A percentile compares a stretch with the other conserved stretches of the same genome.
These are phyloP conservation scores for Starmerella gropengiesseri DNA, from an alignment of 805 yeast species.

Conservation along the genomic window DNA sequence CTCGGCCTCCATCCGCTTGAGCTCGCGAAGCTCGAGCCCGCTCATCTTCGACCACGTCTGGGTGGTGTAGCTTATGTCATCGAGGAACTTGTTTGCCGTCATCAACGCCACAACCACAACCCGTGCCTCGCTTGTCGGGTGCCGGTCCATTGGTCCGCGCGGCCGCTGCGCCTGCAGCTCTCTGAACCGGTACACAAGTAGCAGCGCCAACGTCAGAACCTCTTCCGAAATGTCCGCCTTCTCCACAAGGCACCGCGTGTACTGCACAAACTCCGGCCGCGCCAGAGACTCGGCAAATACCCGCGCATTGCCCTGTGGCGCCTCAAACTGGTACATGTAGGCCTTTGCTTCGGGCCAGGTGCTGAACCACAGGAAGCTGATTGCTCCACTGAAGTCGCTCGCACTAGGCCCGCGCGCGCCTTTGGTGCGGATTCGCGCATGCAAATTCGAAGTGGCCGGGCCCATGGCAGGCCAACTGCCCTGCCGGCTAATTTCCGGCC, in stretches of 20 bases:
- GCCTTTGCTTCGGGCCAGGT: slow-evolving; percentile 6
- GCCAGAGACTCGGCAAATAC: neutral
- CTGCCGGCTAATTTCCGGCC: no score
- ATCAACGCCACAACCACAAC: slow-evolving; percentile 53
- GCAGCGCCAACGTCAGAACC: slow-evolving; percentile 28
- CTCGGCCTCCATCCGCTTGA: slow-evolving; percentile 55
- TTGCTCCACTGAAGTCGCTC: slow-evolving; percentile 15
- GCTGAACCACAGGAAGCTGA: slow-evolving; percentile 16
- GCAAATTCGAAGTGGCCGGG: neutral
- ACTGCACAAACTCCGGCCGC: slow-evolving; percentile 23
- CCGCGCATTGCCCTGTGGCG: neutral
- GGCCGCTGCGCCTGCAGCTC: slow-evolving; percentile 12
- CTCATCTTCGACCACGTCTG: slow-evolving; percentile 88
- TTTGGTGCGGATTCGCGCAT: slow-evolving; percentile 2
- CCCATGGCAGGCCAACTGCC: neutral
- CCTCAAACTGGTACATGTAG: neutral
- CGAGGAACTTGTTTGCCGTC: slow-evolving; percentile 81
- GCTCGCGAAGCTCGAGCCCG: slow-evolving; percentile 45
- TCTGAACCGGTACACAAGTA: slow-evolving; percentile 28
- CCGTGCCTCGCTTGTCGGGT: slow-evolving; percentile 30
- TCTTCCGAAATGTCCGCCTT: slow-evolving; percentile 28
- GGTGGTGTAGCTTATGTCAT: slow-evolving; percentile 87
- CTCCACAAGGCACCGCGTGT: slow-evolving; percentile 24
- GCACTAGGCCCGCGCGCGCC: neutral
- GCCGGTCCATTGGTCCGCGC: slow-evolving; percentile 20